Conservation (phyloP, 805 yeast species). For the Saturnispora hagleri region DNA sequence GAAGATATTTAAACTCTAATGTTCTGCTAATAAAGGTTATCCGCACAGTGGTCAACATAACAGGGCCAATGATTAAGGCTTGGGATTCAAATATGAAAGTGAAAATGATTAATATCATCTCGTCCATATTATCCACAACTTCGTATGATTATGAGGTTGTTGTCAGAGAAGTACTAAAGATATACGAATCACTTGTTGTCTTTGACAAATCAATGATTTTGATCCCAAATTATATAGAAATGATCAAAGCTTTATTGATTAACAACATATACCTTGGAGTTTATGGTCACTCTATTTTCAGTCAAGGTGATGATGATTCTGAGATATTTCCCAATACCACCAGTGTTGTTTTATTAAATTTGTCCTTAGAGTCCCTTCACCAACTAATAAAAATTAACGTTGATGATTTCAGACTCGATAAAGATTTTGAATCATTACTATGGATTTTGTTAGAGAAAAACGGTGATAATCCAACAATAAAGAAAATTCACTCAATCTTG, state of each 20-base stretch:
- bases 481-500: conserved; percentile 17
- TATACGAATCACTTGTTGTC: conserved; percentile 38
- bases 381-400: conserved; percentile 23
- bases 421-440: conserved; percentile 16
- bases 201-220: conserved; percentile 32
- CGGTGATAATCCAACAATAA: conserved; percentile 16
- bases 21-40: conserved; percentile 35
- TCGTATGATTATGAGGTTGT: conserved; percentile 31
- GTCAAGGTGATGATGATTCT: conserved; percentile 1
- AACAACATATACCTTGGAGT: conserved; percentile 29
- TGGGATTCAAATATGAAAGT: conserved; percentile 24
- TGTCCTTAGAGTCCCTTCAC: conserved; percentile 23
- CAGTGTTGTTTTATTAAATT: conserved; percentile 20
- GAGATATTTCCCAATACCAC: conserved; percentile 28
- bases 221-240: conserved; percentile 20
- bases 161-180: conserved; percentile 31
- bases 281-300: conserved; percentile 16
- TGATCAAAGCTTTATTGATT: conserved; percentile 26
- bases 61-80: conserved; percentile 48
- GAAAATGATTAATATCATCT: conserved; percentile 8
- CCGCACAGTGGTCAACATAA: conserved; percentile 36
- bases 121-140: conserved; percentile 26
- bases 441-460: conserved; percentile 28
- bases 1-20: conserved; percentile 33
- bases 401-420: conserved; percentile 11